These are phyloP conservation scores for Candida broadrunensis DNA, from an alignment of 805 yeast genomes.

Conservation along the genomic window DNA sequence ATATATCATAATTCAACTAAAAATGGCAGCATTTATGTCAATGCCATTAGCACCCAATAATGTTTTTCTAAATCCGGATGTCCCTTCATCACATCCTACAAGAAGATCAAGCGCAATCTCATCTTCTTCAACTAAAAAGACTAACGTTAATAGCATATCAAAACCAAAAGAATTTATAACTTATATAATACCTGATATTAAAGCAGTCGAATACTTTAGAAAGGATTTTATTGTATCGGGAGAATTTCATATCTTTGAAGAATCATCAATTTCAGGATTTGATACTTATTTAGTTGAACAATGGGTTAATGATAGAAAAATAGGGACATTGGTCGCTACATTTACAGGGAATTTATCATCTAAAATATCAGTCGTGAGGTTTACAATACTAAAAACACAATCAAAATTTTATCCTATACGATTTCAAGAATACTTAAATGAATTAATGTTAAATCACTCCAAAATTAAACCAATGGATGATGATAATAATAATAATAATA, in stretches of 20 bases:
- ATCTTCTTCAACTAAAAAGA: neutral
- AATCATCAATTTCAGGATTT: constrained; percentile 61
- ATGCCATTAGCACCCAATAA: neutral
- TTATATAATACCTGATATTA: constrained; percentile 54
- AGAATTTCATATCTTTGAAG: constrained; percentile 42
- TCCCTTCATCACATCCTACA: neutral
- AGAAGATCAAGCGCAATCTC: constrained; percentile 1
- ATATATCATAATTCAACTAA: too few relatives aligned
- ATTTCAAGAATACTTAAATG: constrained; percentile 62
- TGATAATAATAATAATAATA: neutral
- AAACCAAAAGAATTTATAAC: constrained; percentile 25
- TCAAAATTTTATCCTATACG: constrained; percentile 46
- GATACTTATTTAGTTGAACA: constrained; percentile 93
- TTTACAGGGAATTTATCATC: constrained; percentile 84
- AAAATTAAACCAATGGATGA: constrained; percentile 54
- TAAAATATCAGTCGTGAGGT: constrained; percentile 52
- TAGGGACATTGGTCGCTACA: constrained; percentile 68
- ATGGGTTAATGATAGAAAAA: constrained; percentile 77
- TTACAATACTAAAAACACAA: constrained; percentile 51
- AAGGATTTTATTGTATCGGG: constrained; percentile 30
- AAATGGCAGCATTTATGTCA: neutral
- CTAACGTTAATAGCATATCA: neutral
- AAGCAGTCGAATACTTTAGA: constrained; percentile 48
- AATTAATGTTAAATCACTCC: constrained; percentile 62
- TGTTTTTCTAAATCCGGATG: neutral